Conservation (phyloP, 495 filamentous ascomycete species). For the Letharia columbiana region DNA sequence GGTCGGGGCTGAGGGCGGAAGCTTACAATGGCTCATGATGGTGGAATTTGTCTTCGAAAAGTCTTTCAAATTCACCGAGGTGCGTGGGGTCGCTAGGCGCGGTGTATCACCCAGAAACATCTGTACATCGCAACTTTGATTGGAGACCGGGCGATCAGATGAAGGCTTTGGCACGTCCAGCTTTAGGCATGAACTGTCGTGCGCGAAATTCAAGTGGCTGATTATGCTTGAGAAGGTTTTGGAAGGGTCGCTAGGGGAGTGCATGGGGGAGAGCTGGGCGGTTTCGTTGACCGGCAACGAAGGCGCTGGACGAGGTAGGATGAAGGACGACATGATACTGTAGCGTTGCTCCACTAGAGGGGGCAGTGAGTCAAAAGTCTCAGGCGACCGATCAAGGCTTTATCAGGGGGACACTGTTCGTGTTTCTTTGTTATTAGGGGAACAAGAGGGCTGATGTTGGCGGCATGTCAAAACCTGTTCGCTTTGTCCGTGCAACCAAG, state of each 20-base stretch:
- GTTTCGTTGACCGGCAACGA: constrained; percentile 7
- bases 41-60: neutral
- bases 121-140: neutral
- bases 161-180: neutral
- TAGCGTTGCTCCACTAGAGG: neutral
- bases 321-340: neutral
- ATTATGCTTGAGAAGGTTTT: constrained; percentile 1
- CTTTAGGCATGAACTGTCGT: neutral
- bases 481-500: neutral
- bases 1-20: neutral
- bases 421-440: neutral
- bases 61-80: neutral
- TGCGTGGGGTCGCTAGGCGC: neutral
- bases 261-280: neutral
- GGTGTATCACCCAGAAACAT: neutral
- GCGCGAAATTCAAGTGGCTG: neutral
- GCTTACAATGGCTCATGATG: constrained; percentile 1
- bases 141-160: neutral
- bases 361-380: neutral
- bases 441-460: neutral
- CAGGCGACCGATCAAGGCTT: neutral
- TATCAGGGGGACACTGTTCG: neutral
- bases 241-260: neutral
- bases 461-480: neutral
- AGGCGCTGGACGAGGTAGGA: neutral